Conservation (phyloP, 164 flowering plant genomes). For the Cinnamomum micranthum region DNA sequence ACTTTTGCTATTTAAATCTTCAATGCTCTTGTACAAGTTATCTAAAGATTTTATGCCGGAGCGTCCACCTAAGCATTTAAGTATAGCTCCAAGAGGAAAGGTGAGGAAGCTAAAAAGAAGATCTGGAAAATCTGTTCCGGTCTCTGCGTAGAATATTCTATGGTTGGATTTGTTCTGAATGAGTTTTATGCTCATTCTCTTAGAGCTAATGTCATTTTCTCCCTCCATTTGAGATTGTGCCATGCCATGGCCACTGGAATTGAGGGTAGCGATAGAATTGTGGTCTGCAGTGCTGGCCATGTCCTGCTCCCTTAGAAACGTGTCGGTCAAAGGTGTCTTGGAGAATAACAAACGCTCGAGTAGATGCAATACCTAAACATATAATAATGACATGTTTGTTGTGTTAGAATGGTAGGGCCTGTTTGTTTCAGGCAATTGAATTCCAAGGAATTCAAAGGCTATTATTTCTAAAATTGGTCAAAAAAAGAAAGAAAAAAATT, state of each 20-base stretch:
- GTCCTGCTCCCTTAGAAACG: neutral
- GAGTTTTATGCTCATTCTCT: neutral
- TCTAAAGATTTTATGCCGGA: constrained; percentile 11
- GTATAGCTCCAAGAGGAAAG: constrained; percentile 12
- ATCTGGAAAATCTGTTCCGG: constrained; percentile 13
- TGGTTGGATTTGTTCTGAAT: neutral
- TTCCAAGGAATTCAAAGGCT: too few species aligned
- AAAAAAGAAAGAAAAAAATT: too few species aligned
- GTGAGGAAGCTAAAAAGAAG: constrained; percentile 20
- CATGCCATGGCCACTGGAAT: neutral
- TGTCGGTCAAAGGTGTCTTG: neutral
- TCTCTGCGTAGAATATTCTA: constrained; percentile 2
- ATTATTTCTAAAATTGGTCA: too few species aligned
- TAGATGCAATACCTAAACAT: too few species aligned
- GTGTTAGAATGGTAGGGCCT: too few species aligned
- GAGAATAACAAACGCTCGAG: too few species aligned
- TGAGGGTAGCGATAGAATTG: neutral
- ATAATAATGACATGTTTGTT: too few species aligned
- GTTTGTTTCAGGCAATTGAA: too few species aligned
- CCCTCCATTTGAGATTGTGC: neutral
- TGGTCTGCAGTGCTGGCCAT: neutral
- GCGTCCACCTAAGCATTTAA: neutral
- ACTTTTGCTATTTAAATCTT: neutral
- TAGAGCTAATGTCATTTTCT: too few species aligned
- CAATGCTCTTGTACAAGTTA: constrained; percentile 19